Evolutionary conservation across 257 asterid genomes (phyloP), one percentile per base, ranked within the genome.

Genomic region (Prunella vulgaris): DNA sequence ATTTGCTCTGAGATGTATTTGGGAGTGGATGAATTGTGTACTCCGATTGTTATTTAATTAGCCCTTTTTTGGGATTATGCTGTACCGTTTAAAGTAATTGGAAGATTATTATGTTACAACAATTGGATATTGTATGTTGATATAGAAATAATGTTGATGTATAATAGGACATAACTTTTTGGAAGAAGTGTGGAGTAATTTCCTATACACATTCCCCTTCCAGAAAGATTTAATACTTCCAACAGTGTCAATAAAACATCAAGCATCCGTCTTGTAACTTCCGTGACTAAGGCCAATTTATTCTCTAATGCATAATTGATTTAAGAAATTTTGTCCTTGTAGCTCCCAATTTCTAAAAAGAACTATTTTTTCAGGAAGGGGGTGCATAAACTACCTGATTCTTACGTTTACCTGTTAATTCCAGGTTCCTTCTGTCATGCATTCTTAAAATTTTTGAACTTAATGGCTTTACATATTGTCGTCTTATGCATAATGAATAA

Each of bases 331-430:
- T 75, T 25, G 3, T 25, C 28, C 3, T 25, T 25, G 1, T 25
- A 25, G 1, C 8, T 73, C 21, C n/a, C n/a, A n/a, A n/a, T n/a
- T n/a, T n/a, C n/a, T n/a, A n/a, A n/a, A n/a, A n/a, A n/a, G n/a
- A n/a, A n/a, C n/a, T 69, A 33, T 66, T 68, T 72, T 58, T 69
- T 57, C 76, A 93, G 98, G 95, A 83, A 87, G n/a, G 97, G 97
- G 78, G 74, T 76, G 80, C 98, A 93, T 83, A 67, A 68, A 33
- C 83, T 93, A 61, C 97, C 97, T 0, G 90, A 90, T 83, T 85
- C 90, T 9, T 90, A 81, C 68, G 91, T 93, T 72, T 93, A 90
- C 85, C 87, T 93, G 74, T 88, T 93, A 77, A 88, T 93, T 77
- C 98, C 98, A 83, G 98, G 98, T 90, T 69, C 61, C 54, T 53